These are phyloP conservation scores for Actinidia arguta DNA, from an alignment of 179 eudicot genomes.

Conservation along the genomic window DNA sequence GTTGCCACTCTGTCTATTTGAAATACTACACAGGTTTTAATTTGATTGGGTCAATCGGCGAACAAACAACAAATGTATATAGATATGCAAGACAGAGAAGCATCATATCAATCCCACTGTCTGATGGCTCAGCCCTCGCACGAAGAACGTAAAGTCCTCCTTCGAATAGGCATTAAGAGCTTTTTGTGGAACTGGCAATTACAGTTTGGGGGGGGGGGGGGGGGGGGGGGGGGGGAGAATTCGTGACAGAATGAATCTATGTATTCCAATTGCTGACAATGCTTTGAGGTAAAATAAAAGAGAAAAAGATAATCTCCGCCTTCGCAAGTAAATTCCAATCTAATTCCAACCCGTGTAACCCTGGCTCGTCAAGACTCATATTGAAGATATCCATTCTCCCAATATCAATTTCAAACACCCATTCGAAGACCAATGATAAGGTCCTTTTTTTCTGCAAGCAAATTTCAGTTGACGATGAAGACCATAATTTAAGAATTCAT, in stretches of 20 bases:
- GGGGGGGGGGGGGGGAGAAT: too few relatives aligned
- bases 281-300: background rate
- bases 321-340: too few relatives aligned
- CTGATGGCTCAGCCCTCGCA: too few relatives aligned
- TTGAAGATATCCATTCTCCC: background rate
- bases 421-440: too few relatives aligned
- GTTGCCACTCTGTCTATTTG: background rate
- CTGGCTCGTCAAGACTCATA: background rate
- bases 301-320: too few relatives aligned
- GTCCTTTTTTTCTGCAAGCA: too few relatives aligned
- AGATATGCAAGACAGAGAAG: slow-evolving; percentile 1
- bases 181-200: too few relatives aligned
- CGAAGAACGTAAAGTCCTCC: too few relatives aligned
- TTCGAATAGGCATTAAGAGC: too few relatives aligned
- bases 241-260: background rate
- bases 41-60: background rate
- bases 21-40: background rate
- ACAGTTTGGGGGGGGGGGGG: background rate
- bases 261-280: background rate
- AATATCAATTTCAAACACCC: background rate
- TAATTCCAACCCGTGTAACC: background rate
- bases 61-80: background rate
- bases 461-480: background rate
- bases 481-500: background rate
- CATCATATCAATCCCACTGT: background rate